Conservation (phyloP, 805 yeast species). For the Brettanomyces bruxellensis region DNA sequence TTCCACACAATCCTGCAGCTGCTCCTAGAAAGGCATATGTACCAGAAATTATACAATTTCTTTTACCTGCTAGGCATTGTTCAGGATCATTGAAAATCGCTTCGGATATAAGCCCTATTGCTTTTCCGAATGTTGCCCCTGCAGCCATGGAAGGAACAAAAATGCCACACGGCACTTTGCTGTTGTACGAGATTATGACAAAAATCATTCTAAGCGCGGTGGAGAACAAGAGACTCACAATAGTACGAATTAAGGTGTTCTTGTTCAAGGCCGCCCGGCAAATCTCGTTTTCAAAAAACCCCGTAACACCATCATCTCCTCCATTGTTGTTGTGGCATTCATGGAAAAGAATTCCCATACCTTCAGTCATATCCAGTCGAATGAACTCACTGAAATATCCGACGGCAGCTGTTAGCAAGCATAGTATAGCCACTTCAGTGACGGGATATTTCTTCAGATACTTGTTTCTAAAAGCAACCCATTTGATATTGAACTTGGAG, state of each 20-base stretch:
- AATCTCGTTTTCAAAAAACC: slow-evolving; percentile 26
- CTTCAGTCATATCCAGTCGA: slow-evolving; percentile 86
- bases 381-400: slow-evolving; percentile 81
- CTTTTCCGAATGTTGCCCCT: slow-evolving; percentile 91
- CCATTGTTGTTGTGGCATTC: slow-evolving; percentile 45
- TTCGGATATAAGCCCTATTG: slow-evolving; percentile 69
- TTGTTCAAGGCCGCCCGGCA: slow-evolving; percentile 25
- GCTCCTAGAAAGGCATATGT: slow-evolving; percentile 95
- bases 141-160: slow-evolving; percentile 96
- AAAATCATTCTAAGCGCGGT: slow-evolving; percentile 61
- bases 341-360: slow-evolving; percentile 83
- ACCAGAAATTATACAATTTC: slow-evolving; percentile 75
- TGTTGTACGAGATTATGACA: slow-evolving; percentile 81
- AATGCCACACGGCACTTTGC: slow-evolving; percentile 95
- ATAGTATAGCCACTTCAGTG: slow-evolving; percentile 61
- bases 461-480: slow-evolving; percentile 67
- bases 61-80: slow-evolving; percentile 19
- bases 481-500: slow-evolving; percentile 64
- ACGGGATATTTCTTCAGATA: slow-evolving; percentile 52
- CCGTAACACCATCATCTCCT: slow-evolving; percentile 11
- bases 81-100: slow-evolving; percentile 25
- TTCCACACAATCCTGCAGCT: slow-evolving; percentile 90
- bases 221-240: slow-evolving; percentile 56
- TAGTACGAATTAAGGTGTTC: slow-evolving; percentile 15
- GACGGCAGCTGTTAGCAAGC: slow-evolving; percentile 61